Evolutionary conservation across 495 filamentous ascomycete genomes (phyloP), one percentile per base, ranked within the genome.

Genomic region (Rhypophila decipiens): DNA sequence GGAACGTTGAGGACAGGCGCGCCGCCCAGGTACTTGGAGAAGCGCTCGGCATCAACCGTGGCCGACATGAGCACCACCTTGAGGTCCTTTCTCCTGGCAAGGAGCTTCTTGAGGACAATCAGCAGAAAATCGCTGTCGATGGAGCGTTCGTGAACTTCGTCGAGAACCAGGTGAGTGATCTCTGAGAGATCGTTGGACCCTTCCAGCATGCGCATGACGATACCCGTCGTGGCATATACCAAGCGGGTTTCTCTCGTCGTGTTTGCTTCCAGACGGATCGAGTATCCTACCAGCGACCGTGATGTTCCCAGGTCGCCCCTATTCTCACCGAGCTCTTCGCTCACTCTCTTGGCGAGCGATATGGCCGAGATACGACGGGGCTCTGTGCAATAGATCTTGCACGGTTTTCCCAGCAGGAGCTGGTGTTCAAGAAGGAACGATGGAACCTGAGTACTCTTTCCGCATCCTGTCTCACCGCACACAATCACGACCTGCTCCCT

Each of bases 301-400:
- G 66, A 63, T 0, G 88, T 95, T 19, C 93, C 93, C 23, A 96
- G 59, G 46, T 95, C 90, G 39, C 76, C 74, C 57, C 83, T 86
- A 20, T 72, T 74, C 61, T 98, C 93, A 3, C 93, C 93, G 2
- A 98, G 73, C 59, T 98, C 93, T 67, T 96, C 88, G 48, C 88
- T 94, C 2, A 98, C 93, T 58, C 93, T 80, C 21, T 83, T 76
- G 18, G 93, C 93, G 22, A 98, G 72, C 13, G 91, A 96, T 19
- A 97, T 88, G 5, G 93, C 93, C 4, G 93, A 98, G 50, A 98
- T 98, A 59, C 93, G 78, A 10, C 93, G 82, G n/a, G 93, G 93
- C 60, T 97, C 88, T 0, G 93, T 96, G 59, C 90, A 94, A 63
- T 90, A 96, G 15, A 98, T 82, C 60, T 91, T 96, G 68, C 90